Percentiles rank a stretch among this genome's conserved stretches.
These are phyloP conservation scores for Tricholoma flavovirens DNA, from an alignment of 768 basidiomycete species.

Conservation along the genomic window DNA sequence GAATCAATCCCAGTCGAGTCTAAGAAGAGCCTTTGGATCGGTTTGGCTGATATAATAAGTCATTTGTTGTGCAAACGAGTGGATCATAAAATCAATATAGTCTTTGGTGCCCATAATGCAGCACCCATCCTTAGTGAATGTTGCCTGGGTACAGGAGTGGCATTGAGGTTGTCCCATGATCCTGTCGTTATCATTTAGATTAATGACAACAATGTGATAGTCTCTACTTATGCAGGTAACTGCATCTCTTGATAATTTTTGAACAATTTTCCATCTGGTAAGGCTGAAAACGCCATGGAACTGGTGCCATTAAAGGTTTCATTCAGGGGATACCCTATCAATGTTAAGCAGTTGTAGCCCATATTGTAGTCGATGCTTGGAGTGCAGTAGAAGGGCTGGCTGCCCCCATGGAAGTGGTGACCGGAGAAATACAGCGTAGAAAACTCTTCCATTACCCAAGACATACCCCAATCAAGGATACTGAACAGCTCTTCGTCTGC, in stretches of 20 bases:
- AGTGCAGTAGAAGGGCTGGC: background rate
- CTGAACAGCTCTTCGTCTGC: background rate
- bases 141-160: background rate
- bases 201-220: background rate
- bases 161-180: background rate
- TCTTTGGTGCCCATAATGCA: background rate
- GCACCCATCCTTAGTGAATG: background rate
- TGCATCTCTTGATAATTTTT: background rate
- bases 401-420: background rate
- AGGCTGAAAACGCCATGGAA: background rate
- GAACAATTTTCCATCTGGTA: background rate
- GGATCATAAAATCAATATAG: background rate
- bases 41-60: slow-evolving; percentile 1
- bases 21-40: background rate
- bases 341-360: background rate
- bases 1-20: background rate
- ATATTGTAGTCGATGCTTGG: background rate
- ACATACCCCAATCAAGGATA: background rate
- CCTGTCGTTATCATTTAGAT: background rate
- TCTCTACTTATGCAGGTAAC: background rate
- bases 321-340: background rate
- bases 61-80: background rate
- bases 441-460: background rate
- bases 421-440: background rate
- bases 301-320: background rate